Base-by-base conservation (phyloP, 306 rosid species). In the Pachyrhizus erosus region DNA sequence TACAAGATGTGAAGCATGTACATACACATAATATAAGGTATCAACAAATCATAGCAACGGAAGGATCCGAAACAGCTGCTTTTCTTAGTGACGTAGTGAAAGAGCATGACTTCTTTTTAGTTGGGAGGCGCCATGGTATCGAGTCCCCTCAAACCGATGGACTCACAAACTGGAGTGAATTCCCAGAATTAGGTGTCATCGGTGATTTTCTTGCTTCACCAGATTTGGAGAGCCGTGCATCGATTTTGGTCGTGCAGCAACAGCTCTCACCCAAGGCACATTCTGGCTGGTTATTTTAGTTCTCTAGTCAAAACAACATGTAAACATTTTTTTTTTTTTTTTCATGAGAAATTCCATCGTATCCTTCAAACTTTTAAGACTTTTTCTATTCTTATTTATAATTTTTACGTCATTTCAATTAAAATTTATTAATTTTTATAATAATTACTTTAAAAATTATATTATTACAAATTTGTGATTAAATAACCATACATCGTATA, bases 181-280 rank as follows among this genome's bases (percentile, higher is more conserved):
- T 87, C 23, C 88, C 89, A 0, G 97, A 93, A 81, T 76, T 93
- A 14, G 97, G 97, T 46, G 85, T 33, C 1, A 3, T 91, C 1
- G 96, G 90, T 43, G 97, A 93, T 75, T 74, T 89, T 87, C 94
- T 93, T n/a, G 84, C 94, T 18, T 87, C 97, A 1, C 76, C 88
- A 0, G 94, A 89, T 77, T 34, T 85, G 23, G 23, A 77, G 31
- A 75, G 61, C 12, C 70, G 5, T 54, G 89, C 95, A 43, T 91
- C 90, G 1, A 45, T 91, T 84, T 60, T 93, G 64, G 96, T 93
- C 3, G 81, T 91, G 46, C 94, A 89, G 20, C 88, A 84, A 54
- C 83, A 73, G 37, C 23, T 64, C 29, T 31, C 13, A 1, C 11
- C 4, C 12, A 61, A 49, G 9, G 1, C 43, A 5, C 60, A 1